These are phyloP conservation scores for Basipetospora chlamydospora DNA, from an alignment of 2,329 filamentous ascomycete genomes.

Conservation along the genomic window DNA sequence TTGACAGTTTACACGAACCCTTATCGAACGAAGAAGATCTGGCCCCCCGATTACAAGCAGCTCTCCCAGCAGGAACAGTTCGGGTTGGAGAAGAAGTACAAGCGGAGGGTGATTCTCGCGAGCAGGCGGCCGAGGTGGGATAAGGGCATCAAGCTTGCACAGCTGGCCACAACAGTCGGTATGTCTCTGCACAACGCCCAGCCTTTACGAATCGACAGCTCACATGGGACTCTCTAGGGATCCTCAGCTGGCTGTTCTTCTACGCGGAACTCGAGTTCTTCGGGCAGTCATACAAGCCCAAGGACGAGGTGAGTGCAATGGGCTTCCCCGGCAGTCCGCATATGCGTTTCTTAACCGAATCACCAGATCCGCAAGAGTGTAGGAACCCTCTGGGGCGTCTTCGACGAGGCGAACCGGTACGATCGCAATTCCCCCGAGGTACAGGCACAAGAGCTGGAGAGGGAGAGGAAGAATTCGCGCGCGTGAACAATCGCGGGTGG, in stretches of 20 bases:
- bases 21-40: conserved; percentile 54
- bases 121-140: conserved; percentile 49
- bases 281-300: conserved; percentile 26
- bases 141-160: conserved; percentile 49
- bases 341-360: background rate
- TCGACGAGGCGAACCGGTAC: conserved; percentile 27
- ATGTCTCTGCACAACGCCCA: no score
- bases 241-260: conserved; percentile 23
- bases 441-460: background rate
- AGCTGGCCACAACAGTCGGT: conserved; percentile 46
- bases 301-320: conserved; percentile 20
- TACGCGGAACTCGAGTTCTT: conserved; percentile 29
- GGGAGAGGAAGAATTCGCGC: background rate
- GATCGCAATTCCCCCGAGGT: conserved; percentile 15
- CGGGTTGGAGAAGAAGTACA: conserved; percentile 64
- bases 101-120: conserved; percentile 50
- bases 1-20: conserved; percentile 34
- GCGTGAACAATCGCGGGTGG: background rate
- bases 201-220: no score
- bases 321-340: background rate
- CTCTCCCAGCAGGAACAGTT: conserved; percentile 61
- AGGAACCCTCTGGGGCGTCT: conserved; percentile 23
- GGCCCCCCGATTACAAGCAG: conserved; percentile 63
- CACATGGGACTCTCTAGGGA: conserved; percentile 12
- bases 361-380: conserved; percentile 21